Percentiles rank a stretch among this genome's conserved stretches.
These are phyloP conservation scores for Synchytrium microbalum DNA, from an alignment of 371 early-diverging fungal genomes.

Conservation along the genomic window DNA sequence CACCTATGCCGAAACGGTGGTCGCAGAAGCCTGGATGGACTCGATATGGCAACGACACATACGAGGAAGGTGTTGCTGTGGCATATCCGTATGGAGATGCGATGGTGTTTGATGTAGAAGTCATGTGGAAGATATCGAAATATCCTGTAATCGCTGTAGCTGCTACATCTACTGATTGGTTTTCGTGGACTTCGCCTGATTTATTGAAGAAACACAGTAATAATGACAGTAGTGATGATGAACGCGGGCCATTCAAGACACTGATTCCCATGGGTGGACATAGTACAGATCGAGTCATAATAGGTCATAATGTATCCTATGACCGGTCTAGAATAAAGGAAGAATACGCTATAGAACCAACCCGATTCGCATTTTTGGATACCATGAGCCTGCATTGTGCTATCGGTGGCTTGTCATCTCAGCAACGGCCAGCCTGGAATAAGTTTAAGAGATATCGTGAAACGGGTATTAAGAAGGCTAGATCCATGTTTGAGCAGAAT, in stretches of 20 bases:
- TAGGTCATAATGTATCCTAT: constrained; percentile 91
- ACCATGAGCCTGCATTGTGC: constrained; percentile 93
- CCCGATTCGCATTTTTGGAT: constrained; percentile 64
- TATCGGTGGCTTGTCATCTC: constrained; percentile 79
- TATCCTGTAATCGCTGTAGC: constrained; percentile 83
- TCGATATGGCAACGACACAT: constrained; percentile 39
- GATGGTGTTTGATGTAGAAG: constrained; percentile 88
- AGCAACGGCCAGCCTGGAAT: constrained; percentile 78
- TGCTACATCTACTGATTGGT: constrained; percentile 69
- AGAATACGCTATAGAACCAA: constrained; percentile 59
- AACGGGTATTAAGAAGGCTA: constrained; percentile 16
- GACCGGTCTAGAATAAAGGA: constrained; percentile 85
- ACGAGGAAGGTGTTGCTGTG: constrained; percentile 25
- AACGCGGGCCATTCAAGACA: constrained; percentile 35
- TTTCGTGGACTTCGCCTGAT: constrained; percentile 85
- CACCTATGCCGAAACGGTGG: constrained; percentile 59
- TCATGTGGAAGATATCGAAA: constrained; percentile 49
- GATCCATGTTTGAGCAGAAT: background rate
- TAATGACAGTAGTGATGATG: constrained; percentile 15
- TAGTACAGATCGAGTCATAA: constrained; percentile 42
- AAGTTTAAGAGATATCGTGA: constrained; percentile 48
- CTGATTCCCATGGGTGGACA: constrained; percentile 57
- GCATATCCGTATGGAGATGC: constrained; percentile 52
- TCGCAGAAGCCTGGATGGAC: constrained; percentile 69
- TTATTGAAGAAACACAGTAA: constrained; percentile 10